Conservation (phyloP, 2,329 filamentous ascomycete species). For the Colletotrichum paranaense region DNA sequence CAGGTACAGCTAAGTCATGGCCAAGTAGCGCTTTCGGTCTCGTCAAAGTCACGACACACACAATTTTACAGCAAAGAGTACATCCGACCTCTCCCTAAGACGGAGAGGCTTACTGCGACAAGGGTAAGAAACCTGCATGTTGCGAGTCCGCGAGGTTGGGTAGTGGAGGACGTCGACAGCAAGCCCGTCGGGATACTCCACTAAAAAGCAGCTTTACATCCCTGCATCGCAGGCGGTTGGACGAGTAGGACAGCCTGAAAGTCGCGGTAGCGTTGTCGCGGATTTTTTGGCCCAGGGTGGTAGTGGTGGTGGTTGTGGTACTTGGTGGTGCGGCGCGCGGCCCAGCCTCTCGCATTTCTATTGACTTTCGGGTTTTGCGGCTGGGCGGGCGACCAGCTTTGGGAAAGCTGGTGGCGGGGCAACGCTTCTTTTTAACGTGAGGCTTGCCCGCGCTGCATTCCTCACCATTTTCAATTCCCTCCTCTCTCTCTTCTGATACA, state of each 20-base stretch:
- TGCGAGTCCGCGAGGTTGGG: constrained; percentile 28
- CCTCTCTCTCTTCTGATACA: neutral
- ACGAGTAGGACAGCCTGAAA: neutral
- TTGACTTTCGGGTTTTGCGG: constrained; percentile 43
- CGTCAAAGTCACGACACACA: neutral
- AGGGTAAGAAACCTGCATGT: constrained; percentile 19
- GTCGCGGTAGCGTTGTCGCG: constrained; percentile 25
- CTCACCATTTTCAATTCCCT: constrained; percentile 2
- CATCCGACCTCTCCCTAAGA: neutral
- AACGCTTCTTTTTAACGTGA: constrained; percentile 54
- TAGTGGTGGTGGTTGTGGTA: neutral
- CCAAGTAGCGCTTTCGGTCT: neutral
- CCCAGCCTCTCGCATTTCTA: constrained; percentile 49
- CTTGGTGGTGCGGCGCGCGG: neutral
- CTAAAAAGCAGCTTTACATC: constrained; percentile 28
- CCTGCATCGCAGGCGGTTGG: constrained; percentile 31
- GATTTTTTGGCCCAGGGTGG: neutral
- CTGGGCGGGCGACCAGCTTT: neutral
- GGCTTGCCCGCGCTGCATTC: constrained; percentile 26
- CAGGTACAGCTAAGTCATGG: neutral
- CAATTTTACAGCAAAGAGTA: neutral
- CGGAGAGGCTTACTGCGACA: neutral
- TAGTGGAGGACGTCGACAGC: constrained; percentile 6
- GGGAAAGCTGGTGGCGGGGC: constrained; percentile 58
- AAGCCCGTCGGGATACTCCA: neutral